A percentile compares a stretch with the other conserved stretches of the same genome.
phyloP scores from a whole-genome alignment of 208 protist species.

The Angomonas deanei region DNA sequence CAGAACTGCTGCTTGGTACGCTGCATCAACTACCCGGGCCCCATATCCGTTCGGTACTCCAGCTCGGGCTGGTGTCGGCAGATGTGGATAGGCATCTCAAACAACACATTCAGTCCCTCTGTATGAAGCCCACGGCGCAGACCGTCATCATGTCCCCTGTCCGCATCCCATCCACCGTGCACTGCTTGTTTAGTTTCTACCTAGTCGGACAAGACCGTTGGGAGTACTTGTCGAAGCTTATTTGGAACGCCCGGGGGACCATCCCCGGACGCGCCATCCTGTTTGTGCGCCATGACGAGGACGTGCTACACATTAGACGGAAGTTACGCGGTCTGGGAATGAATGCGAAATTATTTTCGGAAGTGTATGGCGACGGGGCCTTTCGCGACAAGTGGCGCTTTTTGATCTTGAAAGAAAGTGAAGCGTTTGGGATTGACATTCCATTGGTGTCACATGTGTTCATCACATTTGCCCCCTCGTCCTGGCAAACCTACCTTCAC shows the following conservation, averaged over 20 bases:
- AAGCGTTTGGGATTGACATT: constrained; percentile 69
- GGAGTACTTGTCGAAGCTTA: constrained; percentile 34
- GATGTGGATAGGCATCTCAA: constrained; percentile 58
- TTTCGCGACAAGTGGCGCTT: constrained; percentile 70
- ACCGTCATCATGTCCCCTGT: constrained; percentile 67
- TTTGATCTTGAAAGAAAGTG: constrained; percentile 62
- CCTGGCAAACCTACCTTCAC: constrained; percentile 68
- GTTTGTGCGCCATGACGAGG: constrained; percentile 47
- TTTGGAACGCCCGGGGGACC: constrained; percentile 59
- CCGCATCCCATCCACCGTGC: constrained; percentile 61
- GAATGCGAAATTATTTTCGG: constrained; percentile 74
- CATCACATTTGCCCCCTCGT: constrained; percentile 67
- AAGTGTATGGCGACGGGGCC: constrained; percentile 47
- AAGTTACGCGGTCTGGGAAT: constrained; percentile 53
- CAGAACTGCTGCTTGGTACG: constrained; percentile 74
- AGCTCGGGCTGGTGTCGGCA: constrained; percentile 74
- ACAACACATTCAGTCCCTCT: constrained; percentile 70
- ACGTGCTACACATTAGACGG: constrained; percentile 50
- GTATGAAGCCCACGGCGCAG: constrained; percentile 67
- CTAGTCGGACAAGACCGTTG: constrained; percentile 30
- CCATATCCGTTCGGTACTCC: constrained; percentile 76
- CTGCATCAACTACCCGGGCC: constrained; percentile 79
- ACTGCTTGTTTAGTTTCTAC: constrained; percentile 82
- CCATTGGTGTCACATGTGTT: constrained; percentile 82
- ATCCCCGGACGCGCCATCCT: constrained; percentile 69